These are phyloP conservation scores for Melanomma pulvis-pyrius DNA, from an alignment of 495 filamentous ascomycete species.

Conservation along the genomic window DNA sequence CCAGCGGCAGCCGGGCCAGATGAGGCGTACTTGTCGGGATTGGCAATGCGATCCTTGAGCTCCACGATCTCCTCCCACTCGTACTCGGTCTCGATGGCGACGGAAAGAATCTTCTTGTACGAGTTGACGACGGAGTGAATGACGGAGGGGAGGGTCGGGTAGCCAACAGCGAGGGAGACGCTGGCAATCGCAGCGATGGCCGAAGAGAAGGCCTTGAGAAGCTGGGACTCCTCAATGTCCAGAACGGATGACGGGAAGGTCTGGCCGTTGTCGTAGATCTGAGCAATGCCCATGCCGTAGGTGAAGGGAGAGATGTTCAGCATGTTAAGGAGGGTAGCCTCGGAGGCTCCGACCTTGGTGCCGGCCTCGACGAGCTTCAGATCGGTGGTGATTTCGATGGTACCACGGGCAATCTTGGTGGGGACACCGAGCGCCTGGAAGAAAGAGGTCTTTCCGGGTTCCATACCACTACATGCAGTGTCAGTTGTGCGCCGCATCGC, in stretches of 20 bases:
- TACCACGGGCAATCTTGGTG: constrained; percentile 99
- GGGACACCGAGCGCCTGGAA: constrained; percentile 99
- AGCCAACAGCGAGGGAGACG: constrained; percentile 88
- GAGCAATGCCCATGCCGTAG: constrained; percentile 93
- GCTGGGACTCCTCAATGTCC: constrained; percentile 90
- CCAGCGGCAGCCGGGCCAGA: constrained; percentile 66
- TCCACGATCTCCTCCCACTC: constrained; percentile 94
- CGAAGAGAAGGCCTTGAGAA: constrained; percentile 78
- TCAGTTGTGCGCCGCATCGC: not conserved
- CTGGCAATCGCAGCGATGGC: constrained; percentile 86
- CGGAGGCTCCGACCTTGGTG: constrained; percentile 94
- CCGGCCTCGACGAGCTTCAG: constrained; percentile 95
- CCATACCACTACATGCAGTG: constrained; percentile 84
- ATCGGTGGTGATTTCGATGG: constrained; percentile 99
- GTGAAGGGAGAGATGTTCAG: constrained; percentile 99
- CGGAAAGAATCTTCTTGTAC: constrained; percentile 95
- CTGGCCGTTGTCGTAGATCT: constrained; percentile 97
- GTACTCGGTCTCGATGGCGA: constrained; percentile 88
- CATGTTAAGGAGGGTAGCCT: constrained; percentile 98
- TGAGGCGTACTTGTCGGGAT: constrained; percentile 90
- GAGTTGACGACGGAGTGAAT: constrained; percentile 92
- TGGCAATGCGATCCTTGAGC: constrained; percentile 98
- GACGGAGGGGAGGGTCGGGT: constrained; percentile 94
- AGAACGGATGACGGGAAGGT: constrained; percentile 80
- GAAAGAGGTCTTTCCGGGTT: constrained; percentile 99